A percentile compares a stretch with the other conserved stretches of the same genome.
These are phyloP conservation scores for Viola pubescens DNA, from an alignment of 441 rosid species.

Conservation along the genomic window DNA sequence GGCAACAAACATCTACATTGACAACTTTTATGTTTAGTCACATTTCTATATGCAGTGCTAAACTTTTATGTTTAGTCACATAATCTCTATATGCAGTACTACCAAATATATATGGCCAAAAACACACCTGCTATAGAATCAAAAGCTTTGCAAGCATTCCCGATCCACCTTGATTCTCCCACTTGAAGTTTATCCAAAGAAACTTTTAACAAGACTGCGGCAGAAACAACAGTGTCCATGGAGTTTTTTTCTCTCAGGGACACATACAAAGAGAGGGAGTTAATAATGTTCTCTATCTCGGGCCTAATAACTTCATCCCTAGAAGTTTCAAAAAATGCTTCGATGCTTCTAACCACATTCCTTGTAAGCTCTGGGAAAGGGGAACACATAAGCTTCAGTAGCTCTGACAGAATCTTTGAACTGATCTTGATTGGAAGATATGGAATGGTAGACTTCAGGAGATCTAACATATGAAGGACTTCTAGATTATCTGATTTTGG, in stretches of 20 bases:
- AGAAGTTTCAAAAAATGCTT: slow-evolving; percentile 42
- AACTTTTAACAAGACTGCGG: slow-evolving; percentile 42
- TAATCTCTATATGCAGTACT: no score
- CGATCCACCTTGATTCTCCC: slow-evolving; percentile 36
- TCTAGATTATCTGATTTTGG: slow-evolving; percentile 44
- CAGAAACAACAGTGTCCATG: slow-evolving; percentile 50
- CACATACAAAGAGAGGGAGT: slow-evolving; percentile 50
- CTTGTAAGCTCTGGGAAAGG: slow-evolving; percentile 51
- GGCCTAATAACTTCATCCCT: slow-evolving; percentile 34
- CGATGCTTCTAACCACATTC: slow-evolving; percentile 50
- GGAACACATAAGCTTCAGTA: slow-evolving; percentile 44
- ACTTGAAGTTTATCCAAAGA: slow-evolving; percentile 39
- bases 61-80: no score
- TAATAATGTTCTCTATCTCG: slow-evolving; percentile 40
- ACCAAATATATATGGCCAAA: slow-evolving; percentile 6
- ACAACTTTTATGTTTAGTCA: no score
- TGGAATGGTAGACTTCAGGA: slow-evolving; percentile 51
- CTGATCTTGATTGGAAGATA: slow-evolving; percentile 43
- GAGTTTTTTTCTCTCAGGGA: slow-evolving; percentile 48
- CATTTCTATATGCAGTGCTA: no score
- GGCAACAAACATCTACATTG: neutral
- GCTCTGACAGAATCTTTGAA: slow-evolving; percentile 39
- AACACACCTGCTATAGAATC: slow-evolving; percentile 51
- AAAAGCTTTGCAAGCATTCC: slow-evolving; percentile 42
- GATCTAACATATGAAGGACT: slow-evolving; percentile 66